Percentiles rank a stretch among this genome's conserved stretches.
Conservation (phyloP, 2,329 filamentous ascomycete species). For the Verticillium dahliae region DNA sequence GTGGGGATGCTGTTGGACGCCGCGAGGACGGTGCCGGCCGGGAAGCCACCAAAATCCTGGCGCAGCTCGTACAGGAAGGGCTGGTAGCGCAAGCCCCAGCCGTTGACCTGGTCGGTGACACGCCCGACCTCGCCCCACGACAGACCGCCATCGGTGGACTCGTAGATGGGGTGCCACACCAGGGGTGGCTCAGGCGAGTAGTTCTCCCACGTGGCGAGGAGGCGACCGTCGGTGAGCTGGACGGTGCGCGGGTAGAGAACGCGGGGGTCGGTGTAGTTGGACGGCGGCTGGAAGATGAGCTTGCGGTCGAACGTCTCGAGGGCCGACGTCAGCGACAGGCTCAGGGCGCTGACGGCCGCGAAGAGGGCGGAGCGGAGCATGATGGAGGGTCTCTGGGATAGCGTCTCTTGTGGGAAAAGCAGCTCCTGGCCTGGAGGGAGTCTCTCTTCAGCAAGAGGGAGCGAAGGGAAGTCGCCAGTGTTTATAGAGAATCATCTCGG, state of each 20-base stretch:
- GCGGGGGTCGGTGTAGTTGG: conserved; percentile 34
- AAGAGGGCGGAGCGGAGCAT: conserved; percentile 10
- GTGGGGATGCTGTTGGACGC: conserved; percentile 54
- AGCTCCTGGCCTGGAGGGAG: neutral
- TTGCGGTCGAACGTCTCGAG: conserved; percentile 16
- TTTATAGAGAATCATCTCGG: neutral
- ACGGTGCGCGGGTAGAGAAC: conserved; percentile 37
- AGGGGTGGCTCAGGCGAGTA: conserved; percentile 48
- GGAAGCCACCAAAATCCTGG: conserved; percentile 47
- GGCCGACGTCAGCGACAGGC: conserved; percentile 6
- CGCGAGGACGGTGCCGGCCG: conserved; percentile 56
- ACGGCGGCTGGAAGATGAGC: conserved; percentile 34
- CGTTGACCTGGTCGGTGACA: conserved; percentile 57
- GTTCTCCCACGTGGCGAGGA: conserved; percentile 48
- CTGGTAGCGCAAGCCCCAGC: conserved; percentile 62
- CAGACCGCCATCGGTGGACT: conserved; percentile 44
- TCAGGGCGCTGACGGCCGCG: conserved; percentile 4
- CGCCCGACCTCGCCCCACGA: conserved; percentile 59
- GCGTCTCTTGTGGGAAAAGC: neutral
- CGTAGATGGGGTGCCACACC: conserved; percentile 48
- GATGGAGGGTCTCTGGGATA: neutral
- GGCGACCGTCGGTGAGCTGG: conserved; percentile 23
- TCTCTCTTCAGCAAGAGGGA: neutral
- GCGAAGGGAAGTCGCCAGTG: neutral
- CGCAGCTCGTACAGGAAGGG: conserved; percentile 62